Evolutionary conservation across 176 grass and related monocot species (phyloP), one percentile per base, ranked within the genome.

Genomic region (Avena insularis): DNA sequence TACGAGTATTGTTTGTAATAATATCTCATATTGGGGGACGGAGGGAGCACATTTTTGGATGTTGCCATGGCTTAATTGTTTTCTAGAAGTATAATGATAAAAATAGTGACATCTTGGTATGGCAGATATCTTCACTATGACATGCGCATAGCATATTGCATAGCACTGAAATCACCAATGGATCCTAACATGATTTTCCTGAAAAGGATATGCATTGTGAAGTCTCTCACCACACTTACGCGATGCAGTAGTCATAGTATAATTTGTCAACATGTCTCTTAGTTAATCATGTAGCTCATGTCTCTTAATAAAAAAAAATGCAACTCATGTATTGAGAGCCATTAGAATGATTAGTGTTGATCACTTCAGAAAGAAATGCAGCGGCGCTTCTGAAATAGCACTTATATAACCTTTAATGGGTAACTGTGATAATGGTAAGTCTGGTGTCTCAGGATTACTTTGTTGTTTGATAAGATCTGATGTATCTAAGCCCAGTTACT

Each of bases 401-500:
- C 36, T 47, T 58, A 72, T 74, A 53, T 50, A 70, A 69, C 12
- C 38, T 86, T 48, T 48, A 40, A 20, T 64, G 17, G 36, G 2
- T 69, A 50, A 84, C 31, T 60, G 47, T 54, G 75, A 75, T 83
- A 56, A 21, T 25, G 45, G 79, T 64, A 83, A 33, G 25, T 17
- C 33, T 40, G 38, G 16, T 43, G 12, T 75, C 29, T 35, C 16
- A 47, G 5, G 63, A 83, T 66, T 73, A 61, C 31, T 78, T 85
- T 88, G 5, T 78, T 88, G 5, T 82, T 88, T 78, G 45, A 63
- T 50, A 64, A 69, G 25, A 75, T 81, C 23, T 50, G 55, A 45
- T 72, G n/a, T 75, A 63, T 77, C 51, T 83, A 25, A 70, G 79
- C 59, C 36, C 63, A 79, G 33, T 46, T 70, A 79, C 64, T 79